Evolutionary conservation across 805 yeast genomes (phyloP).

Genomic region (Candida bentonensis): DNA sequence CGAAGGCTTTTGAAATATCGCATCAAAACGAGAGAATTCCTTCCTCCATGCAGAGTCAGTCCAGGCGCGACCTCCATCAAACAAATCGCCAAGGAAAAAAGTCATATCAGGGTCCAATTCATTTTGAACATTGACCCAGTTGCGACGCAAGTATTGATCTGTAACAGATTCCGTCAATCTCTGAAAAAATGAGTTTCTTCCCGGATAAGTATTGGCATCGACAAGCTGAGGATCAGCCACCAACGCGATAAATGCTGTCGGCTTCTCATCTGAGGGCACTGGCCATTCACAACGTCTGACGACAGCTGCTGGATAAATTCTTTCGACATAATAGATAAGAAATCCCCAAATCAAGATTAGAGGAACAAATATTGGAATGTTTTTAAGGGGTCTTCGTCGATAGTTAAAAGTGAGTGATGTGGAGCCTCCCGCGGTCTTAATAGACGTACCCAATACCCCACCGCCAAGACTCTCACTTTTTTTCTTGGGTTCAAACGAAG

Average conservation of each 20-base stretch:
- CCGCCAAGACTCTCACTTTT: no score
- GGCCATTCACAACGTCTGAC: background rate
- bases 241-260: slow-evolving; percentile 28
- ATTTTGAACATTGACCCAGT: slow-evolving; percentile 46
- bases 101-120: slow-evolving; percentile 59
- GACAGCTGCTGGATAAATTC: background rate
- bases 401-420: background rate
- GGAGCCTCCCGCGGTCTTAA: no score
- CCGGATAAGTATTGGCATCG: slow-evolving; percentile 79
- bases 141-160: slow-evolving; percentile 70
- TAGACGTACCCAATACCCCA: no score
- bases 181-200: slow-evolving; percentile 36
- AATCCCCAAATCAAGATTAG: background rate
- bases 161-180: slow-evolving; percentile 45
- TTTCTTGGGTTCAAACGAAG: no score
- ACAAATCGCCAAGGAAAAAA: slow-evolving; percentile 77
- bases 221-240: slow-evolving; percentile 93
- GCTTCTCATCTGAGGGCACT: background rate
- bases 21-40: slow-evolving; percentile 56
- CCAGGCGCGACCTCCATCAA: slow-evolving; percentile 94
- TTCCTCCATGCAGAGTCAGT: slow-evolving; percentile 48
- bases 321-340: background rate
- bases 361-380: background rate
- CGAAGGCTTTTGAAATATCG: slow-evolving; percentile 47
- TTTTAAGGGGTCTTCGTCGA: background rate